Evolutionary conservation across 176 grass and related monocot genomes (phyloP).

Genomic region (Zea luxurians): DNA sequence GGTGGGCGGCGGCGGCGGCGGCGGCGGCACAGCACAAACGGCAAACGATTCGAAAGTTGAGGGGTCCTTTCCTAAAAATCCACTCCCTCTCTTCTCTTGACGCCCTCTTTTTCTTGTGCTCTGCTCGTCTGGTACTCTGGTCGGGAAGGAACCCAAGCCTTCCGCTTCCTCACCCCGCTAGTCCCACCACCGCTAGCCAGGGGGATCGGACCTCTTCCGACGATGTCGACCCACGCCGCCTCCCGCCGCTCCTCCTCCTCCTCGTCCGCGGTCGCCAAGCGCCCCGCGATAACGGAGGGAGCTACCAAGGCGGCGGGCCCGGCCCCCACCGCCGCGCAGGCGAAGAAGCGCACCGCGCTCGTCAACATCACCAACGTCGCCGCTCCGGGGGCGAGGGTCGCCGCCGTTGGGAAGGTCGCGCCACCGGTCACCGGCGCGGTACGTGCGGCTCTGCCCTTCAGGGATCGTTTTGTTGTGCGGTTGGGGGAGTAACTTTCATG

Average conservation of each 20-base stretch:
- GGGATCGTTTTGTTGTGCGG: neutral
- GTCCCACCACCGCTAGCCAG: too few relatives aligned
- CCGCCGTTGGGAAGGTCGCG: constrained; percentile 32
- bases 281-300: constrained; percentile 46
- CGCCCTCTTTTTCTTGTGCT: neutral
- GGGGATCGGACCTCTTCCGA: neutral
- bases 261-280: constrained; percentile 49
- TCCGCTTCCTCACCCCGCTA: neutral
- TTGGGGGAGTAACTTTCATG: neutral
- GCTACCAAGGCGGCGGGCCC: neutral
- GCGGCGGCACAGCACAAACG: too few relatives aligned
- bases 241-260: constrained; percentile 36
- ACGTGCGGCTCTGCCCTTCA: neutral
- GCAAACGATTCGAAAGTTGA: neutral
- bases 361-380: constrained; percentile 65
- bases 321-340: constrained; percentile 37
- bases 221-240: constrained; percentile 48
- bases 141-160: neutral
- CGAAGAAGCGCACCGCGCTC: constrained; percentile 90
- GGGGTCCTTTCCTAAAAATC: neutral
- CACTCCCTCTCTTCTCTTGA: neutral
- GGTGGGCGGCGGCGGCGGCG: too few relatives aligned
- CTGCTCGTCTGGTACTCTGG: neutral
- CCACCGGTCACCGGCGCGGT: constrained; percentile 38
- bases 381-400: neutral